These are phyloP conservation scores for Aspergillus ruber DNA, from an alignment of 2,329 filamentous ascomycete species.

Conservation along the genomic window DNA sequence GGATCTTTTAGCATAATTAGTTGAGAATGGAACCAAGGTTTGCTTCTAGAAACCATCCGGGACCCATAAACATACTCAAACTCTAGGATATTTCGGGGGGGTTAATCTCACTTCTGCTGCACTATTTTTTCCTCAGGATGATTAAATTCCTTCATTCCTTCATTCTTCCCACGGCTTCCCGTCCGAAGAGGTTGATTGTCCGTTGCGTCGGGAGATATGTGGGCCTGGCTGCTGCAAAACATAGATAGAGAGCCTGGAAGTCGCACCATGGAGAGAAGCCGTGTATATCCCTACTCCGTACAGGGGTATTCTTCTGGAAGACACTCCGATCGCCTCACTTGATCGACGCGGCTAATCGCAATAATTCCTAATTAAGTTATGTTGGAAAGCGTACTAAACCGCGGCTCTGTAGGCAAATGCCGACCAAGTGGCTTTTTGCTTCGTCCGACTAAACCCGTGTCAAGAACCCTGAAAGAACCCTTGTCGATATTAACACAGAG, in stretches of 20 bases:
- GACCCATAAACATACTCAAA: not conserved
- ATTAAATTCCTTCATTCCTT: not conserved
- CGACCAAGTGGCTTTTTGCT: no score
- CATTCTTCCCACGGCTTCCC: not conserved
- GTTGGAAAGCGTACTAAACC: no score
- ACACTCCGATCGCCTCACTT: not conserved
- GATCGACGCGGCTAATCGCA: not conserved
- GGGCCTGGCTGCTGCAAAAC: conserved; percentile 9
- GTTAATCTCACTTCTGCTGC: not conserved
- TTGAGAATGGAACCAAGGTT: not conserved
- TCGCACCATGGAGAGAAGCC: not conserved
- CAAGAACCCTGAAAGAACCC: no score
- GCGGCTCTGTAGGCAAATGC: no score
- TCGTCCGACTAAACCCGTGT: no score
- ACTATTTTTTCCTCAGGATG: not conserved
- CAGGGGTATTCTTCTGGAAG: not conserved
- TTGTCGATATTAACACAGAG: no score
- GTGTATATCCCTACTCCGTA: not conserved
- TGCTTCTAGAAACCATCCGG: not conserved
- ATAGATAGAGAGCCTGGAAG: not conserved
- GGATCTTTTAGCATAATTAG: not conserved
- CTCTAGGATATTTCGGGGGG: not conserved
- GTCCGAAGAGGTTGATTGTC: not conserved
- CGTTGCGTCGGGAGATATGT: not conserved
- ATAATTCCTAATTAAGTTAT: not conserved